phyloP scores from a whole-genome alignment of 75 land plant species.

The Cupressus sempervirens region DNA sequence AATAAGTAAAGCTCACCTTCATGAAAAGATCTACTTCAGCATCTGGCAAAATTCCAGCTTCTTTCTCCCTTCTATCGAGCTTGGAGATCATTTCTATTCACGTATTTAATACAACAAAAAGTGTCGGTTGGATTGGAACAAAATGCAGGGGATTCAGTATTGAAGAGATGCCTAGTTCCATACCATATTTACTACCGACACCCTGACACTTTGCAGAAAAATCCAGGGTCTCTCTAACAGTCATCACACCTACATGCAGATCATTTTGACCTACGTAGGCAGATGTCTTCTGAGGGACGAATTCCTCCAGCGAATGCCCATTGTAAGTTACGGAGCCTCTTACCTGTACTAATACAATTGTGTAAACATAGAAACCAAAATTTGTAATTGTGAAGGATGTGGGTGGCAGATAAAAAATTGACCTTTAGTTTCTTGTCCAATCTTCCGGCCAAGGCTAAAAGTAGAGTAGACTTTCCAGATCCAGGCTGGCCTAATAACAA shows the following conservation, averaged over 20 bases:
- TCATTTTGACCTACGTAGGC: slow-evolving; percentile 84
- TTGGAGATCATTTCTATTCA: slow-evolving; percentile 47
- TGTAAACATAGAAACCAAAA: too few species aligned
- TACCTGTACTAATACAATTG: slow-evolving; percentile 20
- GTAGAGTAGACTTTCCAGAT: slow-evolving; percentile 73
- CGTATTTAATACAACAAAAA: background rate
- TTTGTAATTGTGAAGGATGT: background rate
- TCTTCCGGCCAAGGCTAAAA: slow-evolving; percentile 72
- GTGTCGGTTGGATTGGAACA: background rate
- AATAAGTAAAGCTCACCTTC: slow-evolving; percentile 38
- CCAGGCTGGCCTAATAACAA: slow-evolving; percentile 73
- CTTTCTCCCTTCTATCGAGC: slow-evolving; percentile 57
- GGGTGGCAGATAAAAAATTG: background rate
- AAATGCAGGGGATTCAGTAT: background rate
- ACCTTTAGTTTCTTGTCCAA: slow-evolving; percentile 15
- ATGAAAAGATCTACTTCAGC: slow-evolving; percentile 67
- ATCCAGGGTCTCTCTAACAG: slow-evolving; percentile 81
- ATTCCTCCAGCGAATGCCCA: slow-evolving; percentile 57
- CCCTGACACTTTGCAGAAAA: slow-evolving; percentile 90
- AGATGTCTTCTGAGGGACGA: slow-evolving; percentile 62
- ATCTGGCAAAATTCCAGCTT: slow-evolving; percentile 62
- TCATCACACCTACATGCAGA: slow-evolving; percentile 72
- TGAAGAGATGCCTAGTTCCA: background rate
- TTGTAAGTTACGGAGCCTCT: slow-evolving; percentile 58
- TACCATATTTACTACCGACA: slow-evolving; percentile 74